Evolutionary conservation across 257 asterid species (phyloP).

Genomic region (Scutellaria barbata): DNA sequence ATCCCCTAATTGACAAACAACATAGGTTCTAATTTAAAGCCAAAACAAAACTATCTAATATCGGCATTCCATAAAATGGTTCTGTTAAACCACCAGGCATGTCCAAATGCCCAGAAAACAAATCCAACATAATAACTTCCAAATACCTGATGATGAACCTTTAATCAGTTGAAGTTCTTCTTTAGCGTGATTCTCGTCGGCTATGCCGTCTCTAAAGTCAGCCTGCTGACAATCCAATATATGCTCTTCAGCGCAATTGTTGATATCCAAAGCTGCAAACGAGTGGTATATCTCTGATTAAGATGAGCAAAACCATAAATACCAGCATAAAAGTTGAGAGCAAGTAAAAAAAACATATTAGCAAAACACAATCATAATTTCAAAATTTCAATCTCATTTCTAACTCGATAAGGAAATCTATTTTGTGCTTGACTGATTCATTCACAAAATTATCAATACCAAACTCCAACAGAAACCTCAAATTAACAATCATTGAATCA

Average conservation of each 20-base stretch:
- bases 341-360: not conserved
- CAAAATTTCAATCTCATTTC: slow-evolving; percentile 1
- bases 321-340: slow-evolving; percentile 39
- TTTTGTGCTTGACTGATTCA: not conserved
- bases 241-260: slow-evolving; percentile 71
- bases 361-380: not conserved
- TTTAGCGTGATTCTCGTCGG: slow-evolving; percentile 61
- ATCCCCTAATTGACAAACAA: slow-evolving; percentile 35
- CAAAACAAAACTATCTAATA: not conserved
- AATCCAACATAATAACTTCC: not conserved
- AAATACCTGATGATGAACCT: slow-evolving; percentile 65
- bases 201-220: slow-evolving; percentile 61
- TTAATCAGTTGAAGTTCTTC: slow-evolving; percentile 66
- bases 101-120: not conserved
- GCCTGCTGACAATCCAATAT: slow-evolving; percentile 57
- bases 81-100: not conserved
- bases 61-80: not conserved
- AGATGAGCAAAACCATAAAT: slow-evolving; percentile 45
- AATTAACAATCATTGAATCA: slow-evolving; percentile 10
- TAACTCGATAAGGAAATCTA: not conserved
- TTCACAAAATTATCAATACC: not conserved
- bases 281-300: slow-evolving; percentile 74
- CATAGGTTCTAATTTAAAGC: slow-evolving; percentile 17
- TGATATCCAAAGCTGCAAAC: slow-evolving; percentile 85
- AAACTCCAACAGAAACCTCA: slow-evolving; percentile 18